These are phyloP conservation scores for Cryptococcus depauperatus DNA, from an alignment of 1,284 basidiomycete species.

Conservation along the genomic window DNA sequence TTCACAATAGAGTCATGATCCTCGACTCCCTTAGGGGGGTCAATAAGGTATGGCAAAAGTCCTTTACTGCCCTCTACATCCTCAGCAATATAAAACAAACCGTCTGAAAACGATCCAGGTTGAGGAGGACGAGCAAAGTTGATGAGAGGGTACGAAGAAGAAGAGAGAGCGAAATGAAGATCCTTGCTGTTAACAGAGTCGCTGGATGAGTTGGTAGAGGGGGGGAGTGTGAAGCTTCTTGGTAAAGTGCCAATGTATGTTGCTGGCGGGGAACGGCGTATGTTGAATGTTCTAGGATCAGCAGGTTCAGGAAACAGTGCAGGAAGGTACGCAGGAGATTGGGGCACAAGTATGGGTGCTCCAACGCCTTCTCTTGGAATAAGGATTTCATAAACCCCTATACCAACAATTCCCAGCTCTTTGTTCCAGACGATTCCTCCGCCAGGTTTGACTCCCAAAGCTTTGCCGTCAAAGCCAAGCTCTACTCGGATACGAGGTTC, in stretches of 20 bases:
- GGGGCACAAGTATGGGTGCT: slow-evolving; percentile 44
- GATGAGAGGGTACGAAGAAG: slow-evolving; percentile 39
- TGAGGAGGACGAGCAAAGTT: slow-evolving; percentile 36
- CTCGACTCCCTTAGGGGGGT: slow-evolving; percentile 31
- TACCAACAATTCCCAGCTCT: slow-evolving; percentile 36
- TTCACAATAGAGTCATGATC: background rate
- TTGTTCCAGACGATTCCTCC: slow-evolving; percentile 34
- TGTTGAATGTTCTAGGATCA: slow-evolving; percentile 7
- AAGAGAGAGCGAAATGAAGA: slow-evolving; percentile 40
- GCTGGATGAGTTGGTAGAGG: slow-evolving; percentile 3
- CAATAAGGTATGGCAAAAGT: slow-evolving; percentile 35
- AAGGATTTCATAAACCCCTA: slow-evolving; percentile 44
- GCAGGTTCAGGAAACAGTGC: slow-evolving; percentile 27
- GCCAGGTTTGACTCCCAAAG: slow-evolving; percentile 37
- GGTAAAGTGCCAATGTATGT: slow-evolving; percentile 40
- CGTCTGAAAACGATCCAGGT: slow-evolving; percentile 33
- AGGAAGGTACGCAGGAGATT: slow-evolving; percentile 37
- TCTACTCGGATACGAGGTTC: slow-evolving; percentile 36
- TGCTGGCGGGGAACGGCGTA: slow-evolving; percentile 23
- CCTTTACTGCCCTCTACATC: slow-evolving; percentile 18
- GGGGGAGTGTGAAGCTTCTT: slow-evolving; percentile 17
- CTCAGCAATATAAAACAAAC: slow-evolving; percentile 35
- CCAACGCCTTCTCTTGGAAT: slow-evolving; percentile 29
- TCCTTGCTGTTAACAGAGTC: background rate
- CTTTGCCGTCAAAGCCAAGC: slow-evolving; percentile 38